These are phyloP conservation scores for Paxillus rubicundulus DNA, from an alignment of 768 basidiomycete species.

Conservation along the genomic window DNA sequence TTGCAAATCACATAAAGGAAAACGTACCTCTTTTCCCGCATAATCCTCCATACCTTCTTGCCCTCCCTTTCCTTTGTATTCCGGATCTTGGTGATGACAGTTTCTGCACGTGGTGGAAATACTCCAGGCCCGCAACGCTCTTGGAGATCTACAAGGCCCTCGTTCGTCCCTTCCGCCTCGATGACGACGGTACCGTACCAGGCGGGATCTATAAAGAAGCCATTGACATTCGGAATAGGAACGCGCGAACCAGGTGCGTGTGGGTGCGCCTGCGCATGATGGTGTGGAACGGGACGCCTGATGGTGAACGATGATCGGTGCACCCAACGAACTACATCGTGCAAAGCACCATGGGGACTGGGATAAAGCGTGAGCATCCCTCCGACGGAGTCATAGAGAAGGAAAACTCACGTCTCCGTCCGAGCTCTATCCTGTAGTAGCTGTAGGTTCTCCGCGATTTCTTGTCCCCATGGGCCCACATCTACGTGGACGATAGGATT, in stretches of 20 bases:
- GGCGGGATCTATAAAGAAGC: constrained; percentile 64
- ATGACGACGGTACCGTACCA: constrained; percentile 85
- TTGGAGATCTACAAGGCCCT: constrained; percentile 76
- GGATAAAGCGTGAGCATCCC: constrained; percentile 7
- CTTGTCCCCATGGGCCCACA: constrained; percentile 73
- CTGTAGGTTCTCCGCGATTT: constrained; percentile 71
- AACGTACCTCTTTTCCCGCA: constrained; percentile 75
- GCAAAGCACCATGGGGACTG: constrained; percentile 76
- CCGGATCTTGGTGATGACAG: constrained; percentile 31
- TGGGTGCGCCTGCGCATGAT: constrained; percentile 24
- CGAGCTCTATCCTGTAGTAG: constrained; percentile 73
- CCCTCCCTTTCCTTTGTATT: constrained; percentile 41
- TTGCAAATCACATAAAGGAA: neutral
- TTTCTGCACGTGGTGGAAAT: constrained; percentile 58
- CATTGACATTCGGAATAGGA: constrained; percentile 54
- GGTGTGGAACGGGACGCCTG: constrained; percentile 43
- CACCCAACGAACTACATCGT: constrained; percentile 84
- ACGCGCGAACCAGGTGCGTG: constrained; percentile 31
- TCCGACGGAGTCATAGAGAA: neutral
- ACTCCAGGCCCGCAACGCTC: constrained; percentile 65
- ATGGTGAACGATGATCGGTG: constrained; percentile 77
- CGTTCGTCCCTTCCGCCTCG: constrained; percentile 86
- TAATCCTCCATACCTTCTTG: constrained; percentile 63
- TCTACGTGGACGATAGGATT: constrained; percentile 74
- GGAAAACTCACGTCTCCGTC: constrained; percentile 70